Percentiles rank a stretch among this genome's conserved stretches.
These are phyloP conservation scores for Licmophora abbreviata DNA, from an alignment of 108 stramenopile genomes.

Conservation along the genomic window DNA sequence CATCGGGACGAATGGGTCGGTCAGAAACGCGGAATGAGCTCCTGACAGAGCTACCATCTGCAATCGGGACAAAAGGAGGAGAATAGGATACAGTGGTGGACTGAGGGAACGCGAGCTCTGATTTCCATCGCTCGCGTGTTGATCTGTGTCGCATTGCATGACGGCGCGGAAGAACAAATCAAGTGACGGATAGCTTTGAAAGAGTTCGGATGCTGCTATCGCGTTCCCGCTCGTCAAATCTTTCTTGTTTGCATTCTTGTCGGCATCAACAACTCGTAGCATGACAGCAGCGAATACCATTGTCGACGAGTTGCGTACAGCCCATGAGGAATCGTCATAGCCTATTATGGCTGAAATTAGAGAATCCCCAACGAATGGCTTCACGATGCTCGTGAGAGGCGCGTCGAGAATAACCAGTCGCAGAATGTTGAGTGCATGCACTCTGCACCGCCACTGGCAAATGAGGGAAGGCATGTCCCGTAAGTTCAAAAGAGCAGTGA, in stretches of 20 bases:
- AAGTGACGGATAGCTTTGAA: constrained; percentile 36
- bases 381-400: constrained; percentile 30
- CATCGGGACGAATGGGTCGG: constrained; percentile 17
- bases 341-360: constrained; percentile 32
- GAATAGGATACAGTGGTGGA: constrained; percentile 40
- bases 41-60: constrained; percentile 30
- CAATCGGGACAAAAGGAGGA: constrained; percentile 41
- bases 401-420: constrained; percentile 49
- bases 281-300: constrained; percentile 67
- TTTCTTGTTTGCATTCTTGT: constrained; percentile 46
- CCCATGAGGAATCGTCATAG: constrained; percentile 49
- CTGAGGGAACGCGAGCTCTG: constrained; percentile 1
- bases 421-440: constrained; percentile 61
- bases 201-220: constrained; percentile 38
- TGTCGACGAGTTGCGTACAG: constrained; percentile 49
- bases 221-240: constrained; percentile 39
- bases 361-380: constrained; percentile 31
- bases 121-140: constrained; percentile 2
- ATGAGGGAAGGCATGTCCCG: background rate
- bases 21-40: background rate
- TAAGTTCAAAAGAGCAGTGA: constrained; percentile 1
- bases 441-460: constrained; percentile 22
- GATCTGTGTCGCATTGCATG: constrained; percentile 13
- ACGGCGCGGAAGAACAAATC: constrained; percentile 23
- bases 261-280: constrained; percentile 46